These are phyloP conservation scores for Entoloma clypeatum DNA, from an alignment of 1,284 basidiomycete genomes.

Conservation along the genomic window DNA sequence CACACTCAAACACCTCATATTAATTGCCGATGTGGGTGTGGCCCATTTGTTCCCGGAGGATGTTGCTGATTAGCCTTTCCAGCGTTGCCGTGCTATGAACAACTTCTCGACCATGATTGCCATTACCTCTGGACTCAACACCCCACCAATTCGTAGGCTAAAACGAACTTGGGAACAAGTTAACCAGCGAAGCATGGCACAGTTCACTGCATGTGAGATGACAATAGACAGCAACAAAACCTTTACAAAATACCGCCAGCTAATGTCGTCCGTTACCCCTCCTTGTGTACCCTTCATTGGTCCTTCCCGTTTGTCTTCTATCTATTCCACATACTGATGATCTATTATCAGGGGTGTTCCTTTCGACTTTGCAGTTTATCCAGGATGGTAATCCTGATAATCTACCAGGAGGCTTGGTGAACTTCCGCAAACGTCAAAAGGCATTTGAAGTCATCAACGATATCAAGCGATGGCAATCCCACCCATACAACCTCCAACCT, in stretches of 20 bases:
- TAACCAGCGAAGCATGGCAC: constrained; percentile 65
- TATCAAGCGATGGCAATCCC: constrained; percentile 93
- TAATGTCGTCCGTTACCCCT: constrained; percentile 82
- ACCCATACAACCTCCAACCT: constrained; percentile 81
- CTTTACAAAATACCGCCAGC: constrained; percentile 88
- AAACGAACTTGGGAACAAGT: constrained; percentile 96
- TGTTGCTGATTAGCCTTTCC: constrained; percentile 13
- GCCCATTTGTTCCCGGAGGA: constrained; percentile 7
- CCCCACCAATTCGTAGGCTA: constrained; percentile 88
- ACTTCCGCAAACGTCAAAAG: constrained; percentile 94
- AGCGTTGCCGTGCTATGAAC: constrained; percentile 88
- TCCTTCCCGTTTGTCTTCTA: constrained; percentile 31
- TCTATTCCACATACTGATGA: neutral
- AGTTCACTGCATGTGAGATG: constrained; percentile 70
- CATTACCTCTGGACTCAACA: constrained; percentile 93
- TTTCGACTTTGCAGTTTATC: constrained; percentile 95
- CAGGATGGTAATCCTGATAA: constrained; percentile 97
- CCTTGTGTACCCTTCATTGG: constrained; percentile 99
- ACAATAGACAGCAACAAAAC: constrained; percentile 90
- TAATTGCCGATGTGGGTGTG: constrained; percentile 82
- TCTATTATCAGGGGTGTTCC: constrained; percentile 81
- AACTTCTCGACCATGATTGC: constrained; percentile 98
- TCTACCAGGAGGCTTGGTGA: constrained; percentile 78
- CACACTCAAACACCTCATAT: constrained; percentile 89
- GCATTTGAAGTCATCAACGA: constrained; percentile 94